Evolutionary conservation across 805 yeast species (phyloP).

Genomic region (Candida loeiensis): DNA sequence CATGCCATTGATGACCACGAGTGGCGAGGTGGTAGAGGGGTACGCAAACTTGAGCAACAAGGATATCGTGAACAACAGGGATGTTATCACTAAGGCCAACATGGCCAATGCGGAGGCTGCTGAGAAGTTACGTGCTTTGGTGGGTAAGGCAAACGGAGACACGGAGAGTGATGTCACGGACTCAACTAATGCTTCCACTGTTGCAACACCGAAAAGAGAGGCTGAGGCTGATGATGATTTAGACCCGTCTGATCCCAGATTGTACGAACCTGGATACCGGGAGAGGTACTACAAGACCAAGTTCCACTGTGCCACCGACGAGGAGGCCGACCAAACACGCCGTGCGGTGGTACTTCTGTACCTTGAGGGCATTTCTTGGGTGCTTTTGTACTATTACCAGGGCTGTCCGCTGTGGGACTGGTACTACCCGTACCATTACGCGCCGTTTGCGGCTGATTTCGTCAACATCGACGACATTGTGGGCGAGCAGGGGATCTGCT

Average conservation of each 20-base stretch:
- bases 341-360: conserved; percentile 66
- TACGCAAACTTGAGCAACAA: conserved; percentile 60
- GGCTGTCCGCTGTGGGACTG: conserved; percentile 99
- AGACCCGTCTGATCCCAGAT: conserved; percentile 49
- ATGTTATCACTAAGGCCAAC: conserved; percentile 63
- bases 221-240: conserved; percentile 24
- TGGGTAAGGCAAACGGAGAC: conserved; percentile 16
- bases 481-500: conserved; percentile 46
- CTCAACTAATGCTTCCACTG: neutral
- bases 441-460: conserved; percentile 94
- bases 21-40: conserved; percentile 71
- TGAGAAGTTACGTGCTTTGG: conserved; percentile 45
- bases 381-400: conserved; percentile 85
- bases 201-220: conserved; percentile 9
- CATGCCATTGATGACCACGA: conserved; percentile 71
- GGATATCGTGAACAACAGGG: conserved; percentile 65
- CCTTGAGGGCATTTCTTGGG: conserved; percentile 98
- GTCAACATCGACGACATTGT: conserved; percentile 46
- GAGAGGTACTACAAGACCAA: conserved; percentile 77
- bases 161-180: conserved; percentile 22
- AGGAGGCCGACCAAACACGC: conserved; percentile 51
- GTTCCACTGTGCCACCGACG: conserved; percentile 55
- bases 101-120: conserved; percentile 70
- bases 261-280: conserved; percentile 86
- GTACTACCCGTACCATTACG: conserved; percentile 96